Conservation (phyloP, 2,329 filamentous ascomycete species). For the Cordyceps fumosorosea region DNA sequence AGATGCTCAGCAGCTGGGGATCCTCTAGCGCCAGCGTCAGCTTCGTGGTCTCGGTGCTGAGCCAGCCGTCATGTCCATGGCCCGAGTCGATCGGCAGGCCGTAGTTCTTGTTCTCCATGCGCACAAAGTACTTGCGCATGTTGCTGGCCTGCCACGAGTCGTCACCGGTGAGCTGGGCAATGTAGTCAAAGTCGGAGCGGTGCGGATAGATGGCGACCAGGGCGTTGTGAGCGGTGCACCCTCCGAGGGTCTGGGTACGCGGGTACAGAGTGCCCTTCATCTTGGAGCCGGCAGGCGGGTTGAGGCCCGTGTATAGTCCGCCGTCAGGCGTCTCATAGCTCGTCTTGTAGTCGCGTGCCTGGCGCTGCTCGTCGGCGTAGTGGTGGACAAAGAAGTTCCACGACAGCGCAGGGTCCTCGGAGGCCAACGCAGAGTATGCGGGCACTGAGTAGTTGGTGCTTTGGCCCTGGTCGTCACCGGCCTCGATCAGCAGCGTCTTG, state of each 20-base stretch:
- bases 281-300: slow-evolving; percentile 44
- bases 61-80: slow-evolving; percentile 54
- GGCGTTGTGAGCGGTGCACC: slow-evolving; percentile 51
- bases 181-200: slow-evolving; percentile 46
- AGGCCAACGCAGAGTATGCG: slow-evolving; percentile 44
- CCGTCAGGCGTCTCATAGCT: slow-evolving; percentile 47
- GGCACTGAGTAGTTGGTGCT: slow-evolving; percentile 46
- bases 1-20: slow-evolving; percentile 44
- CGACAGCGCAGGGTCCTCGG: slow-evolving; percentile 47
- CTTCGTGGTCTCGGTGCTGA: slow-evolving; percentile 43
- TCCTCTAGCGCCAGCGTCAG: slow-evolving; percentile 46
- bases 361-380: slow-evolving; percentile 46
- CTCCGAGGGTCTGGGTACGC: slow-evolving; percentile 48
- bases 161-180: slow-evolving; percentile 49
- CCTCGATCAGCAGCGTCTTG: slow-evolving; percentile 54
- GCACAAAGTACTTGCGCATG: slow-evolving; percentile 51
- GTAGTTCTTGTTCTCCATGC: slow-evolving; percentile 49
- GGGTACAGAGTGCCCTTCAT: slow-evolving; percentile 52
- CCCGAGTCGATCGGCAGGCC: slow-evolving; percentile 34
- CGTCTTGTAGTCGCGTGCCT: slow-evolving; percentile 52
- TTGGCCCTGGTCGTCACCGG: slow-evolving; percentile 49
- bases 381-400: slow-evolving; percentile 63
- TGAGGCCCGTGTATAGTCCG: slow-evolving; percentile 44
- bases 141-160: slow-evolving; percentile 43
- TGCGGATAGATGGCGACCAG: slow-evolving; percentile 47